phyloP scores from a whole-genome alignment of 2,329 filamentous ascomycete species.

The Exophiala calicioides region DNA sequence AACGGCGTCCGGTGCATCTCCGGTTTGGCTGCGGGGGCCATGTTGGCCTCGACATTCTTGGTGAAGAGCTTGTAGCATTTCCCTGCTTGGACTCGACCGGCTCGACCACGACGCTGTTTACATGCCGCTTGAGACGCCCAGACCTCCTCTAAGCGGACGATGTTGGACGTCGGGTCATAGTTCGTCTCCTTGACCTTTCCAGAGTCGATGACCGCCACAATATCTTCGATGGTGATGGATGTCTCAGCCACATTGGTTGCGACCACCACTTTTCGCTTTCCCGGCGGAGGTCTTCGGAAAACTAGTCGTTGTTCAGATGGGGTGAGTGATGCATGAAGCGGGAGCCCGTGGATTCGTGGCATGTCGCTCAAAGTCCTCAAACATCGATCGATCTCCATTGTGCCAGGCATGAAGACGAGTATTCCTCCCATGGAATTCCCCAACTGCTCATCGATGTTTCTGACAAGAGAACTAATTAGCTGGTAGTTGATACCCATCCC shows the following conservation, averaged over 20 bases:
- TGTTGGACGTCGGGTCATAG: constrained; percentile 87
- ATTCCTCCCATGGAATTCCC: constrained; percentile 77
- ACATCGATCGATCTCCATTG: constrained; percentile 84
- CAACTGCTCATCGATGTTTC: constrained; percentile 77
- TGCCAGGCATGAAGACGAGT: constrained; percentile 91
- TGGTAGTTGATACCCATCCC: constrained; percentile 90
- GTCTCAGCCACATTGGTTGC: constrained; percentile 98
- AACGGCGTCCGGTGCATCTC: constrained; percentile 91
- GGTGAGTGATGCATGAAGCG: constrained; percentile 87
- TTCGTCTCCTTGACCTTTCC: constrained; percentile 96
- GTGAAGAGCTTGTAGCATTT: constrained; percentile 96
- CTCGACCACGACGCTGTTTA: constrained; percentile 89
- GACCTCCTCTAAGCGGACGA: constrained; percentile 89
- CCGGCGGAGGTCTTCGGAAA: constrained; percentile 72
- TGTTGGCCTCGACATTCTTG: constrained; percentile 75
- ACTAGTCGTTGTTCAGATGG: constrained; percentile 85
- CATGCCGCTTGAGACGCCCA: constrained; percentile 94
- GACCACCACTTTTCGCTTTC: constrained; percentile 87
- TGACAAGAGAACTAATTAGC: constrained; percentile 76
- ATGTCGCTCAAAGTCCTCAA: constrained; percentile 68
- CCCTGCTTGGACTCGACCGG: constrained; percentile 86
- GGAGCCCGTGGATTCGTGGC: constrained; percentile 72
- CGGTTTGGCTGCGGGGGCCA: constrained; percentile 85
- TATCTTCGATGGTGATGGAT: constrained; percentile 96
- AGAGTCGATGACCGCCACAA: constrained; percentile 92